phyloP scores from a whole-genome alignment of 805 yeast species.

The Monosporozyma siamensis region DNA sequence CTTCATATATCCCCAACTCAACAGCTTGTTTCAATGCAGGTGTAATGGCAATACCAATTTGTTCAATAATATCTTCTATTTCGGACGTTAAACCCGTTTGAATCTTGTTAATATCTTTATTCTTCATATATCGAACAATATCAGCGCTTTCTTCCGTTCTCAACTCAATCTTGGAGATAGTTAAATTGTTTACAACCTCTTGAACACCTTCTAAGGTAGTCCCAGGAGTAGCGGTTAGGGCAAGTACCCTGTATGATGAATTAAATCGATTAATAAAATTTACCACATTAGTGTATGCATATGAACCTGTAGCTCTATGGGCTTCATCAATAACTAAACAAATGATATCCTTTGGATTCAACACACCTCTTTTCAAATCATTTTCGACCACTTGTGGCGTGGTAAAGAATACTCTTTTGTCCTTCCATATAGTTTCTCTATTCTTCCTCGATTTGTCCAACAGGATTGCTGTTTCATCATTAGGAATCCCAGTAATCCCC shows the following conservation, averaged over 20 bases:
- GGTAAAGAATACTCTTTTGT: conserved; percentile 74
- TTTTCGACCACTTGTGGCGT: conserved; percentile 96
- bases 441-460: conserved; percentile 49
- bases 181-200: conserved; percentile 62
- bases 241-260: conserved; percentile 64
- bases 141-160: conserved; percentile 81
- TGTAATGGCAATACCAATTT: conserved; percentile 51
- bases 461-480: conserved; percentile 67
- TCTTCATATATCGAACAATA: conserved; percentile 67
- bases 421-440: conserved; percentile 69
- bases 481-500: conserved; percentile 75
- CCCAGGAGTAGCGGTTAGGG: conserved; percentile 95
- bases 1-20: conserved; percentile 51
- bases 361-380: conserved; percentile 64
- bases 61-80: conserved; percentile 45
- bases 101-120: conserved; percentile 50
- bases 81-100: conserved; percentile 46
- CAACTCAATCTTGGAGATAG: conserved; percentile 70
- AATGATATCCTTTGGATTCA: conserved; percentile 67
- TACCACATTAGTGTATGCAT: conserved; percentile 81
- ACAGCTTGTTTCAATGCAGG: conserved; percentile 61
- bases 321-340: conserved; percentile 91
- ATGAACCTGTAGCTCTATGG: conserved; percentile 84
- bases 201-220: conserved; percentile 82
- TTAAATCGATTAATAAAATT: conserved; percentile 52